Evolutionary conservation across 139 green algal genomes (phyloP).

Genomic region (Closterium sp.): DNA sequence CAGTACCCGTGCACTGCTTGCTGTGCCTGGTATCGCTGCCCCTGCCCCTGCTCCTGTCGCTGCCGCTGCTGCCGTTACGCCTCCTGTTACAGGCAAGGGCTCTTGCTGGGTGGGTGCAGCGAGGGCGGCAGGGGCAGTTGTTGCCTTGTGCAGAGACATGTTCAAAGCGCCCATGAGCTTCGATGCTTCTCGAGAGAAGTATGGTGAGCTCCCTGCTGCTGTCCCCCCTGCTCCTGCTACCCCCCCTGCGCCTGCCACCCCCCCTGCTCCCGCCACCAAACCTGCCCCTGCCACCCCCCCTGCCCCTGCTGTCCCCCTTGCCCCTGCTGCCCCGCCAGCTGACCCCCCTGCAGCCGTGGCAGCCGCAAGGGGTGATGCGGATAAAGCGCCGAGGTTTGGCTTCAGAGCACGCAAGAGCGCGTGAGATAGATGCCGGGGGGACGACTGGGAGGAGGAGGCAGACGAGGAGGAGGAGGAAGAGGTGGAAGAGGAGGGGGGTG

Average conservation of each 20-base stretch:
- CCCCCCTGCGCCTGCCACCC: not conserved
- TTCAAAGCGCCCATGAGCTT: not conserved
- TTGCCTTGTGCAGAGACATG: not conserved
- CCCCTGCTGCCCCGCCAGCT: not conserved
- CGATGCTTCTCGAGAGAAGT: not conserved
- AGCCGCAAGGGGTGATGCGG: not conserved
- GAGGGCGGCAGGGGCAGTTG: not conserved
- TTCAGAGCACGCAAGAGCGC: not conserved
- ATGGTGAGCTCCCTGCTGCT: not conserved
- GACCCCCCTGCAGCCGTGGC: not conserved
- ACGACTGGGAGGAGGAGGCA: not conserved
- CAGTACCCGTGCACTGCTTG: not conserved
- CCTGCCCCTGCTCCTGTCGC: too few relatives aligned
- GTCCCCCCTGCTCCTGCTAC: not conserved
- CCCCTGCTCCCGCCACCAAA: not conserved
- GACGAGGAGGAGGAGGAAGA: not conserved
- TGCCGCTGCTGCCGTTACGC: too few relatives aligned
- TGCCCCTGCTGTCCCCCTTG: not conserved
- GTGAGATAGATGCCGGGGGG: not conserved
- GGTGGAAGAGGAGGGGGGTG: not conserved
- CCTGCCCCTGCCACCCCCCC: too few relatives aligned
- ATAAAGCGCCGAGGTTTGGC: too few relatives aligned
- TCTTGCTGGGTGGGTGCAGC: too few relatives aligned
- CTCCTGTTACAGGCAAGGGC: too few relatives aligned
- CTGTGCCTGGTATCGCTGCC: not conserved